Base-by-base conservation (phyloP, 352 stramenopile species). In the Pythium phragmiticola region DNA sequence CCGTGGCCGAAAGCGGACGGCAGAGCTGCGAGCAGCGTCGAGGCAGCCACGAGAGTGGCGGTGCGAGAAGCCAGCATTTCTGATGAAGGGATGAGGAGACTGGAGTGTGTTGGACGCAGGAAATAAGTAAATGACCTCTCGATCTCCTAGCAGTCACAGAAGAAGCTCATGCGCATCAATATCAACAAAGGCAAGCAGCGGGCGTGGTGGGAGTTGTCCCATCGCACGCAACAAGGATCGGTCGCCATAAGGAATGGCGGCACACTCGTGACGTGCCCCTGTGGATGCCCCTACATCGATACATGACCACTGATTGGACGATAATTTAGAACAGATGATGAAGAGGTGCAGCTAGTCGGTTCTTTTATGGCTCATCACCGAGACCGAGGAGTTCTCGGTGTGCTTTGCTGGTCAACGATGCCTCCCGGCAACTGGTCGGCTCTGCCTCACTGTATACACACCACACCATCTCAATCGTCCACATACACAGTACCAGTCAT, bases 1-100 rank as follows among this genome's bases (percentile, higher is more conserved):
- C 65, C 69, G 48, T 76, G 69, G 21, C 57, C 61, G 6, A 68
- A 42, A 6, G 65, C 69, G 16, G 34, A 34, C 9, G 60, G 61
- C 13, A 73, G 37, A 41, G 41, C 55, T 17, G 48, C 28, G 39
- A 69, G 47, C 14, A 69, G 54, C 45, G 46, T 26, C 3, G 54
- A 39, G 7, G 41, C 41, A 11, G 41, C 43, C 7, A 28, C 30
- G 26, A 58, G 36, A 19, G 46, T 42, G 12, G 60, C 14, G 16
- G 49, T 57, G 58, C 52, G 58, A 41, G 50, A 43, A 21, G 21
- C 34, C 17, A 51, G 26, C 39, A 58, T 65, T 1, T 36, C 42
- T n/a, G n/a, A 23, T 2, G 2, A 14, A 21, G 1, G 41, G n/a
- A n/a, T 47, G 14, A 33, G n/a, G 45, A 50, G 45, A 30, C 45